These are phyloP conservation scores for Aspergillus mulundensis DNA, from an alignment of 495 filamentous ascomycete genomes.

Conservation along the genomic window DNA sequence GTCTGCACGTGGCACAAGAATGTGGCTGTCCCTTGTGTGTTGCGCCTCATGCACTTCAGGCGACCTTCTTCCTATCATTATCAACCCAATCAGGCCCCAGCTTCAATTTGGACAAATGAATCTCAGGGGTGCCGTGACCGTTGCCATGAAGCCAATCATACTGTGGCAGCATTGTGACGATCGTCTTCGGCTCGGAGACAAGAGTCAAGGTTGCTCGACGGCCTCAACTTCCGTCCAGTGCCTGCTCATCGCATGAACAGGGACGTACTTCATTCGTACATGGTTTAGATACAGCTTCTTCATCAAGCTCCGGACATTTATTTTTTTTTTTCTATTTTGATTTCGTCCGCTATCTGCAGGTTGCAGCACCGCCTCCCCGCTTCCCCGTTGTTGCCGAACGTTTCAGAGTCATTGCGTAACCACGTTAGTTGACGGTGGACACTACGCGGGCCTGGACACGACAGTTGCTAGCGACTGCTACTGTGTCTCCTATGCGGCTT, in stretches of 20 bases:
- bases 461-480: not conserved
- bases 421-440: not conserved
- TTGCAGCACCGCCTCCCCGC: conserved; percentile 7
- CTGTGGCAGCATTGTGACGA: not conserved
- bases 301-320: not conserved
- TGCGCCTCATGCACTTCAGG: not conserved
- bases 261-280: not conserved
- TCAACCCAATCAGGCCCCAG: not conserved
- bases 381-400: conserved; percentile 4
- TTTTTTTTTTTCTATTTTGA: conserved; percentile 1
- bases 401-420: conserved; percentile 14
- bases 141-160: conserved; percentile 1
- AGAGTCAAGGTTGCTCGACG: not conserved
- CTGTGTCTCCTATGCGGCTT: not conserved
- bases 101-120: no score
- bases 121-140: no score
- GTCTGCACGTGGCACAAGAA: no score
- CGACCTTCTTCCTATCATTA: not conserved
- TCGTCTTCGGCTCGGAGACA: not conserved
- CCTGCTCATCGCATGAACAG: not conserved
- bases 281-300: not conserved
- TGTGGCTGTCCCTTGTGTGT: not conserved
- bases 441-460: not conserved
- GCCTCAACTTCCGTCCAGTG: not conserved
- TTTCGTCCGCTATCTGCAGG: not conserved